Base-by-base conservation (phyloP, 768 basidiomycete species). In the Chlorophyllum brunneum region DNA sequence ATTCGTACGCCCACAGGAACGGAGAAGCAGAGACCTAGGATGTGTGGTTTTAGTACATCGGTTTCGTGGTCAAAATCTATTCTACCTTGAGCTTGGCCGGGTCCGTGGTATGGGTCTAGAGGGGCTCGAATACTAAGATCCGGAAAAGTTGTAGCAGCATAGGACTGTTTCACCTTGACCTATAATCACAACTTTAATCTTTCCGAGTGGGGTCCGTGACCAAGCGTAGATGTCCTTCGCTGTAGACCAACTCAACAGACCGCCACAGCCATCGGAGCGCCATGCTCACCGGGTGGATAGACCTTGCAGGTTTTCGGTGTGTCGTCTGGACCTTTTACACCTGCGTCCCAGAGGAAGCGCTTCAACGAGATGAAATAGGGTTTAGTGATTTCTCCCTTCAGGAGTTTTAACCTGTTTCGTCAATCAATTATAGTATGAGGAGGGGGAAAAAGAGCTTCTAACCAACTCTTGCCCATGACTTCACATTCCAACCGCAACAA, bases 161-260 rank as follows among this genome's bases (percentile, higher is more conserved):
- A 9, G 24, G 38, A 39, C 39, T n/a, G 29, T 55, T 63, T 58
- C 43, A 71, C 70, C 70, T 69, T 93, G 92, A 6, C 88, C 88
- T 48, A 98, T 78, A 54, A 97, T 92, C 43, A 97, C 92, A 23
- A 93, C 88, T 63, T 83, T 85, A 56, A 98, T 82, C 56, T 84
- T 82, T 10, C 88, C 86, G 13, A 97, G 71, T 2, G 92, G 91
- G 24, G 92, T 94, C 51, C 86, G 79, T 2, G 91, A 90, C 94
- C 94, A 98, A 10, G 91, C 77, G 65, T 97, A 97, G 50, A 97
- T 88, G 62, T 95, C 82, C 57, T 76, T 73, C 11, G 92, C 94
- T 59, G 23, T 15, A 31, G 29, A 34, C 33, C 36, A 36, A n/a
- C 20, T 30, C 24, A 49, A 8, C 22, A 16, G n/a, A n/a, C 29